Evolutionary conservation across 352 stramenopile species (phyloP), one percentile per base, ranked within the genome.

Genomic region (Globisporangium rhizosaccharum): DNA sequence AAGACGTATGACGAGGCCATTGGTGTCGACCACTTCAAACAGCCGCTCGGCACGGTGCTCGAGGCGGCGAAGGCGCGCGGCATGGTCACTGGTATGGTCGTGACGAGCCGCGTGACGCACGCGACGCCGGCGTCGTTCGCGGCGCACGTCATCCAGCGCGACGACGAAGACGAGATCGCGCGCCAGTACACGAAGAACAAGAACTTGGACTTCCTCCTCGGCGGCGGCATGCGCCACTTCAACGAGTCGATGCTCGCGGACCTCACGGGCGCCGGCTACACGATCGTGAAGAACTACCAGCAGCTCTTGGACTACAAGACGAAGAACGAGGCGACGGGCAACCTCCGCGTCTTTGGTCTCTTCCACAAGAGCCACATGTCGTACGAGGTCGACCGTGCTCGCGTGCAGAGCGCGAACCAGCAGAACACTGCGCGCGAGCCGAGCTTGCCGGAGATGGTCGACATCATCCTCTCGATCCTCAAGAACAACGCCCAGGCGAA

Each of bases 401-500:
- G 79, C 51, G 65, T 79, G 18, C 41, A 76, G 51, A 59, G 55
- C 12, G 57, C 18, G 1, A 67, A 80, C 53, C 62, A 74, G 37
- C 64, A 70, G 15, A 79, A 70, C 41, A 67, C 62, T 3, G 57
- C 69, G 37, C 75, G 78, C 52, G 70, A 87, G 62, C 79, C 79
- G 30, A 83, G 68, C 46, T 65, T 89, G 2, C 62, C 73, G 0
- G 76, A 89, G 57, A 87, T 89, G 79, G 74, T 82, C 10, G 75
- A 89, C 47, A 69, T 73, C 54, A 71, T 87, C 28, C 57, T 89
- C 6, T 66, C 60, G 59, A 66, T 87, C 47, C 61, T 89, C 42
- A 84, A 84, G 63, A 85, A 79, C 68, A 89, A 89, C 60, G 72
- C 72, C n/a, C 68, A 71, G 48, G 79, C 79, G 20, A 80, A 85